Percentiles rank a stretch among this genome's conserved stretches.
These are phyloP conservation scores for Boletus bicolor DNA, from an alignment of 768 basidiomycete genomes.

Conservation along the genomic window DNA sequence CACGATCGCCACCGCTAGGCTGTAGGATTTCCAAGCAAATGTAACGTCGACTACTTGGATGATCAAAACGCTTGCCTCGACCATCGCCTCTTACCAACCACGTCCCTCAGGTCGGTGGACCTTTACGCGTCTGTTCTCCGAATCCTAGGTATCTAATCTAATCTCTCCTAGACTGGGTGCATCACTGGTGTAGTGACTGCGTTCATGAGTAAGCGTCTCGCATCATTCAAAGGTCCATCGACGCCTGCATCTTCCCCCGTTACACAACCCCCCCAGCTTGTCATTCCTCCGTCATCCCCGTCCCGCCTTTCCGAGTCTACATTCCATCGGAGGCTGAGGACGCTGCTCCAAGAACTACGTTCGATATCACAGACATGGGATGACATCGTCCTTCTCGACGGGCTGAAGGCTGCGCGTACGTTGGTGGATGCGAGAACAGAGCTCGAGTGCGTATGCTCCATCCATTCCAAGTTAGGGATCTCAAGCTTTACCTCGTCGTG, in stretches of 20 bases:
- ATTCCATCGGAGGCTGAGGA: slow-evolving; percentile 73
- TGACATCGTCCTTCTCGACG: slow-evolving; percentile 75
- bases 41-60: background rate
- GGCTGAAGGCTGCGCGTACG: slow-evolving; percentile 67
- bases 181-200: background rate
- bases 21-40: no score
- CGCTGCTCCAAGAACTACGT: slow-evolving; percentile 65
- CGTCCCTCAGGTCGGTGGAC: background rate
- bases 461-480: background rate
- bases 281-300: slow-evolving; percentile 41
- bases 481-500: background rate
- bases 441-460: slow-evolving; percentile 61
- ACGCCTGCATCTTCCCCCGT: slow-evolving; percentile 70
- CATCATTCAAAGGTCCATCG: slow-evolving; percentile 79
- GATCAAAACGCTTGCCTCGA: background rate
- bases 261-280: slow-evolving; percentile 36
- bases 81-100: background rate
- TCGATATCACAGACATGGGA: slow-evolving; percentile 73
- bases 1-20: no score
- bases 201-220: slow-evolving; percentile 54
- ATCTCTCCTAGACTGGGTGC: slow-evolving; percentile 2
- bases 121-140: no score
- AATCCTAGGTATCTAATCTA: slow-evolving; percentile 18
- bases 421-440: slow-evolving; percentile 80
- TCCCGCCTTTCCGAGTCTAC: slow-evolving; percentile 59